phyloP scores from a whole-genome alignment of 2,329 filamentous ascomycete genomes.

The Aspergillus fumigatiaffinis region DNA sequence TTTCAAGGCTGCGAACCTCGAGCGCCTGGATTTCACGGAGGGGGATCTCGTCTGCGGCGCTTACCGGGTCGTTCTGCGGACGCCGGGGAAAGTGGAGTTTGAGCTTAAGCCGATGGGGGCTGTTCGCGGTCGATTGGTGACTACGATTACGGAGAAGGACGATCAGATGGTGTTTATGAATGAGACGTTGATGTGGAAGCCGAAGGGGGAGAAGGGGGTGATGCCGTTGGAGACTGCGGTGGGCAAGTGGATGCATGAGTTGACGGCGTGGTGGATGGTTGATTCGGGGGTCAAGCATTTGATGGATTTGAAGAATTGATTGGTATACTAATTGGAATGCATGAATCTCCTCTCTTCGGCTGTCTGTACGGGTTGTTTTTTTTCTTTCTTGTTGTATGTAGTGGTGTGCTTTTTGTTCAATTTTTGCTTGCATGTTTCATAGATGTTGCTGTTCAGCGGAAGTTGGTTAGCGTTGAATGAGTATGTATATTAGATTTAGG shows the following conservation, averaged over 20 bases:
- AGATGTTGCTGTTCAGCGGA: no score
- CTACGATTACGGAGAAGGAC: constrained; percentile 18
- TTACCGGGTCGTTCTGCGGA: constrained; percentile 26
- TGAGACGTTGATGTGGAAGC: constrained; percentile 32
- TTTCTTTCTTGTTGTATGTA: not conserved
- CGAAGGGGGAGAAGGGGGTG: constrained; percentile 4
- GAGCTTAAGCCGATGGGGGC: constrained; percentile 19
- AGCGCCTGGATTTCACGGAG: constrained; percentile 23
- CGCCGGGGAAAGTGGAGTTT: constrained; percentile 30
- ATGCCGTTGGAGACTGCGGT: constrained; percentile 30
- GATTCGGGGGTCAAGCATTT: constrained; percentile 32
- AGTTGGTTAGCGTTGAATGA: no score
- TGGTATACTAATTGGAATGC: not conserved
- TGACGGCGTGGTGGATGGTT: constrained; percentile 34
- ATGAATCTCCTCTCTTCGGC: not conserved
- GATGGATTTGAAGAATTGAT: constrained; percentile 14
- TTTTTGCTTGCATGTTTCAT: no score
- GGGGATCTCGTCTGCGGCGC: constrained; percentile 32
- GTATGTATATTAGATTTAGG: no score
- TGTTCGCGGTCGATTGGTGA: constrained; percentile 20
- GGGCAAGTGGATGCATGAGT: constrained; percentile 29
- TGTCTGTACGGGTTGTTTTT: not conserved
- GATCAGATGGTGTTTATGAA: constrained; percentile 21
- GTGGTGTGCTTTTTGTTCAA: no score
- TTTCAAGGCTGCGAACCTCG: constrained; percentile 24